Evolutionary conservation across 371 early-diverging fungal genomes (phyloP).

Genomic region (Apophysomyces variabilis): DNA sequence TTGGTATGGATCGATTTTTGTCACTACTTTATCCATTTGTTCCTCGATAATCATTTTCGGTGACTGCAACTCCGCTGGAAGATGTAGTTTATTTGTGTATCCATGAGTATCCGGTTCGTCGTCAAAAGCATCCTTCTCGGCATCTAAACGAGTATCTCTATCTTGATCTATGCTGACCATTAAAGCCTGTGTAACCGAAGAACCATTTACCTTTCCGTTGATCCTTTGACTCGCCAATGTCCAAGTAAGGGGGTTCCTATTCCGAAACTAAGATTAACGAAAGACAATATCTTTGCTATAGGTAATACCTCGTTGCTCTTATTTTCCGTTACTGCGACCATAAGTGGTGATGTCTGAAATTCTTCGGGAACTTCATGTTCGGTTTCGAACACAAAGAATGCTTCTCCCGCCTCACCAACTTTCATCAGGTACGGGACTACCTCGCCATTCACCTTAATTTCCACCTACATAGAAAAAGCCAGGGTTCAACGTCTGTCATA

Average conservation of each 20-base stretch:
- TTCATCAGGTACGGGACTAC: slow-evolving; percentile 89
- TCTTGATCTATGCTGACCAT: neutral
- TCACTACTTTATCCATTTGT: slow-evolving; percentile 56
- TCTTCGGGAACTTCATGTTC: slow-evolving; percentile 88
- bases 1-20: slow-evolving; percentile 43
- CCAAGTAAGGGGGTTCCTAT: slow-evolving; percentile 53
- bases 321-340: slow-evolving; percentile 59
- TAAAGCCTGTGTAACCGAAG: neutral
- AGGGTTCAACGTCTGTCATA: slow-evolving; percentile 10
- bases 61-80: slow-evolving; percentile 54
- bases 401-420: slow-evolving; percentile 98
- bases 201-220: slow-evolving; percentile 13
- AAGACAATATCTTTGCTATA: neutral
- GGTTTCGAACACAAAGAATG: slow-evolving; percentile 96
- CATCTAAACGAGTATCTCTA: neutral
- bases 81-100: slow-evolving; percentile 14
- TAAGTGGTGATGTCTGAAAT: slow-evolving; percentile 91
- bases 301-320: slow-evolving; percentile 42
- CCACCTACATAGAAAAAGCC: slow-evolving; percentile 60
- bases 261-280: neutral
- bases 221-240: slow-evolving; percentile 49
- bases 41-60: slow-evolving; percentile 62
- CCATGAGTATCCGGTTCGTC: slow-evolving; percentile 41
- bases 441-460: slow-evolving; percentile 90
- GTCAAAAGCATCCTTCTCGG: slow-evolving; percentile 47